These are phyloP conservation scores for Flammula alnicola DNA, from an alignment of 1,284 basidiomycete species.

Conservation along the genomic window DNA sequence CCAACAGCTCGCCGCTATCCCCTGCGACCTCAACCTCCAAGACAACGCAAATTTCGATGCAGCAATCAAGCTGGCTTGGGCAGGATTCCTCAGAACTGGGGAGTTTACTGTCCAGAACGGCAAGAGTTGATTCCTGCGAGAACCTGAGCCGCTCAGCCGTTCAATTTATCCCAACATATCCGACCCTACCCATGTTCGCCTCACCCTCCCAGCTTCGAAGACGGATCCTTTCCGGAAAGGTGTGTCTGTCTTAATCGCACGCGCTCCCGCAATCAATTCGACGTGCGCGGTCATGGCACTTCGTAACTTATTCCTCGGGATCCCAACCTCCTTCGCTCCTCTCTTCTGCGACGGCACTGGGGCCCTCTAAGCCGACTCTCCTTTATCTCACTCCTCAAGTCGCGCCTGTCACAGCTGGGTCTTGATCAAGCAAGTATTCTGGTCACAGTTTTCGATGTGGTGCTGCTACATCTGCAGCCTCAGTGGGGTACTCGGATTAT, in stretches of 20 bases:
- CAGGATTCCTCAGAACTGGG: slow-evolving; percentile 31
- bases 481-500: slow-evolving; percentile 20
- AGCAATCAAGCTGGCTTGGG: slow-evolving; percentile 32
- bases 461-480: slow-evolving; percentile 18
- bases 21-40: background rate
- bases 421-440: slow-evolving; percentile 1
- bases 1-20: slow-evolving; percentile 15
- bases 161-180: slow-evolving; percentile 18
- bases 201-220: slow-evolving; percentile 31
- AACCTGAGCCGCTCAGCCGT: background rate
- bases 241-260: slow-evolving; percentile 21
- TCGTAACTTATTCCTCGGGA: slow-evolving; percentile 16
- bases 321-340: slow-evolving; percentile 7
- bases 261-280: slow-evolving; percentile 9
- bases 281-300: slow-evolving; percentile 29
- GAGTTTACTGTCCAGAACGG: slow-evolving; percentile 30
- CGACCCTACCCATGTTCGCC: slow-evolving; percentile 20
- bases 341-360: slow-evolving; percentile 16
- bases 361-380: too few relatives aligned
- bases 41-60: slow-evolving; percentile 20
- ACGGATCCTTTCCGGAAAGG: slow-evolving; percentile 35
- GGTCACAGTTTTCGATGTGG: slow-evolving; percentile 14
- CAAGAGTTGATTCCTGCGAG: too few relatives aligned
- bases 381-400: slow-evolving; percentile 13
- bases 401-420: slow-evolving; percentile 12